Conservation (phyloP, 2,329 filamentous ascomycete species). For the Pseudogymnoascus sp. region DNA sequence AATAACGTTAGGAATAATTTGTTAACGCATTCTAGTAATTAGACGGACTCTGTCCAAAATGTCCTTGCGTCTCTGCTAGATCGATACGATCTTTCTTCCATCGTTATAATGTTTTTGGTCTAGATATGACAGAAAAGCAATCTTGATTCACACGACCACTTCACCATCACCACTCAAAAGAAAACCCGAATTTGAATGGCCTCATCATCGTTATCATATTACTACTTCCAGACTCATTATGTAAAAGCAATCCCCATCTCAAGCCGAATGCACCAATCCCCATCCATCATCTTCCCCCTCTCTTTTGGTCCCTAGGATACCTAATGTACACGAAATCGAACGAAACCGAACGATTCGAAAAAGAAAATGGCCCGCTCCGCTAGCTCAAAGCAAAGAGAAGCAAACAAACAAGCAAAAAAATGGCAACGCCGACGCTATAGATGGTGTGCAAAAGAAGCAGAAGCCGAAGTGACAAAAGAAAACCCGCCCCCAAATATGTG, state of each 20-base stretch:
- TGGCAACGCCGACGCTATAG: neutral
- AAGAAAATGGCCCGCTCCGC: neutral
- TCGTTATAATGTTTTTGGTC: too few species aligned
- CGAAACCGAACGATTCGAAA: too few species aligned
- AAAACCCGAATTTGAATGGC: neutral
- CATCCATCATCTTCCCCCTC: neutral
- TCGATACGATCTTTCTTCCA: too few species aligned
- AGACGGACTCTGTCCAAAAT: too few species aligned
- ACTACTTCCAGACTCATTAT: neutral
- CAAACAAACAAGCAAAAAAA: neutral
- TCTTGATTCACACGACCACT: too few species aligned
- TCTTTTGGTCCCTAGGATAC: neutral
- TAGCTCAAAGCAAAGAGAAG: neutral
- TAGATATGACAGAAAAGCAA: too few species aligned
- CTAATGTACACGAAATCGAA: neutral
- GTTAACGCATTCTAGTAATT: too few species aligned
- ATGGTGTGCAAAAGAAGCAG: neutral
- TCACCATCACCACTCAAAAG: too few species aligned
- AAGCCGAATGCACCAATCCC: neutral
- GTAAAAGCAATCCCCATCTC: neutral
- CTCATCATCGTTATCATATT: neutral
- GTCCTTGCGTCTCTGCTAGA: too few species aligned
- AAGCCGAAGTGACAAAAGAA: neutral
- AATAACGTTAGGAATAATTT: too few species aligned
- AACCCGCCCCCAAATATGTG: neutral